These are phyloP conservation scores for Andrographis paniculata DNA, from an alignment of 305 asterid species.

Conservation along the genomic window DNA sequence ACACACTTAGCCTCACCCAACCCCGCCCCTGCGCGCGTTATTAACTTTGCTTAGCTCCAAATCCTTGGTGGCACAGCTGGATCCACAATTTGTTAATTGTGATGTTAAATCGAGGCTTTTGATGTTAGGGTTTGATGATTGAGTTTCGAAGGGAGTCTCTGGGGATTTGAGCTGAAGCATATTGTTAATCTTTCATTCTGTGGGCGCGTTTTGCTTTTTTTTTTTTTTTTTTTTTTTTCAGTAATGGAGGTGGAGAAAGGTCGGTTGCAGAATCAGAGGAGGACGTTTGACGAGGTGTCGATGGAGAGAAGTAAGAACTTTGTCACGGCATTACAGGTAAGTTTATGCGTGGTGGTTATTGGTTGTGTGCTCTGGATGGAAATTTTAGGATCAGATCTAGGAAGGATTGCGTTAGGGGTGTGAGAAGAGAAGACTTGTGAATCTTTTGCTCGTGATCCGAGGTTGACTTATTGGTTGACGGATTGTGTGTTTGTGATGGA, in stretches of 20 bases:
- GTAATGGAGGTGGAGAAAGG: constrained; percentile 49
- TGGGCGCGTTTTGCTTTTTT: too few relatives aligned
- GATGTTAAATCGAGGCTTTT: neutral
- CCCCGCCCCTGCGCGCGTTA: constrained; percentile 6
- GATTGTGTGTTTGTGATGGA: neutral
- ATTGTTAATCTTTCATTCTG: too few relatives aligned
- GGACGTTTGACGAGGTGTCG: constrained; percentile 60
- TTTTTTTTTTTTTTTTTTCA: neutral
- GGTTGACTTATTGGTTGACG: constrained; percentile 21
- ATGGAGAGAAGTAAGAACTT: constrained; percentile 85
- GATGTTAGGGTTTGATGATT: constrained; percentile 17
- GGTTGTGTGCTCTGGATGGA: constrained; percentile 2
- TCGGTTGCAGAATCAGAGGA: constrained; percentile 30
- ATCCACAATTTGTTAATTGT: constrained; percentile 8
- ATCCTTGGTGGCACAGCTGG: constrained; percentile 11
- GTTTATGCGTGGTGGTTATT: neutral
- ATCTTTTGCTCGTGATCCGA: constrained; percentile 11
- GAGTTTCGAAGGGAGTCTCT: neutral
- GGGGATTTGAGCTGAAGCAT: constrained; percentile 10
- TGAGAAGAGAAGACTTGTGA: too few relatives aligned
- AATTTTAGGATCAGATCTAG: constrained; percentile 38
- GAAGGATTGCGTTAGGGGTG: constrained; percentile 16
- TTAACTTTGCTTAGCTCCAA: constrained; percentile 16
- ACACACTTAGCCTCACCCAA: constrained; percentile 23
- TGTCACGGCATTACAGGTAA: constrained; percentile 81